These are phyloP conservation scores for Ampelomyces quisqualis DNA, from an alignment of 2,329 filamentous ascomycete genomes.

Conservation along the genomic window DNA sequence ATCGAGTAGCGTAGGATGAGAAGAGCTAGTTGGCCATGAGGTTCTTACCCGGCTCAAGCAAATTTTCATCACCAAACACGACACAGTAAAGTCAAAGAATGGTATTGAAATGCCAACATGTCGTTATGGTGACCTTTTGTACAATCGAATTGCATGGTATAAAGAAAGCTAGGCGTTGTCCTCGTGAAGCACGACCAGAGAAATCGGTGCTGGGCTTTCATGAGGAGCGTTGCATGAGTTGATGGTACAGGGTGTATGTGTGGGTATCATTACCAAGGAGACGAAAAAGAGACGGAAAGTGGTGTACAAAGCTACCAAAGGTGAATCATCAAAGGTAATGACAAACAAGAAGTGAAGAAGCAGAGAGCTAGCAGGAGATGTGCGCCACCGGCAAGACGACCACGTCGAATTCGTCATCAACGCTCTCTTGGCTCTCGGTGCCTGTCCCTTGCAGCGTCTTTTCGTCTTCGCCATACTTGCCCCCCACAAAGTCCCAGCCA, in stretches of 20 bases:
- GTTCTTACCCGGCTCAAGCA: too few relatives aligned
- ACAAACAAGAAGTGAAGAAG: too few relatives aligned
- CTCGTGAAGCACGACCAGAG: background rate
- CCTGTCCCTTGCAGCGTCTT: conserved; percentile 14
- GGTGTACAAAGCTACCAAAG: too few relatives aligned
- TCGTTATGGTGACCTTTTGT: too few relatives aligned
- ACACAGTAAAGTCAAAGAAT: too few relatives aligned
- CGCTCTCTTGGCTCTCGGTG: conserved; percentile 25
- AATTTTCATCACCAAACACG: too few relatives aligned
- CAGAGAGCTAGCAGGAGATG: conserved; percentile 13
- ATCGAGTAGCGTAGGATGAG: conserved; percentile 66
- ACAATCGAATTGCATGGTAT: too few relatives aligned
- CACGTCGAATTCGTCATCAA: conserved; percentile 41
- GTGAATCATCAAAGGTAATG: too few relatives aligned
- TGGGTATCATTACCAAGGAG: conserved; percentile 16
- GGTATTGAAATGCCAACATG: too few relatives aligned
- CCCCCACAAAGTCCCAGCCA: conserved; percentile 38
- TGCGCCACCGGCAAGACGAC: conserved; percentile 25
- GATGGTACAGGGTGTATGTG: conserved; percentile 9
- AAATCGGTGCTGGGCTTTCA: too few relatives aligned
- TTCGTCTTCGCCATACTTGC: conserved; percentile 29
- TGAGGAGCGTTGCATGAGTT: conserved; percentile 12
- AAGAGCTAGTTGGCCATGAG: background rate
- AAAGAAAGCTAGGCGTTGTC: background rate
- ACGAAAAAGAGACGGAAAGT: background rate